Conservation (phyloP, 805 yeast species). For the Tanozyma kutaoensis region DNA sequence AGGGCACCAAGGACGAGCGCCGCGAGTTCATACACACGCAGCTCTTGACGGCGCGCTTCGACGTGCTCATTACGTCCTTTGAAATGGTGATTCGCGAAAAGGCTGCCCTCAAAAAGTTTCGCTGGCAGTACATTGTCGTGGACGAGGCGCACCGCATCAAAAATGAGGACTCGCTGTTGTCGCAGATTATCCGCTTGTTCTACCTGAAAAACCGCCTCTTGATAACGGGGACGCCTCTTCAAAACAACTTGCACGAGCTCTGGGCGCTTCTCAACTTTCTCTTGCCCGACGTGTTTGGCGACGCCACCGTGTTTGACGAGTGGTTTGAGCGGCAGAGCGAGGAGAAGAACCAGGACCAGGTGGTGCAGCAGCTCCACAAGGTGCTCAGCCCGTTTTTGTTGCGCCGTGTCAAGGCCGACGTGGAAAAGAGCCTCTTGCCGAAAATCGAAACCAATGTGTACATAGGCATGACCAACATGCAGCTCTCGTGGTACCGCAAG, state of each 20-base stretch:
- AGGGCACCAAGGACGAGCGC: conserved; percentile 65
- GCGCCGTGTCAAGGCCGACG: conserved; percentile 69
- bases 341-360: conserved; percentile 28
- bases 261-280: conserved; percentile 74
- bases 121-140: conserved; percentile 66
- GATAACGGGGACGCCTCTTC: conserved; percentile 76
- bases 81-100: conserved; percentile 72
- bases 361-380: conserved; percentile 60
- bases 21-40: conserved; percentile 35
- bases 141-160: conserved; percentile 81
- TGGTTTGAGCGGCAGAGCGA: conserved; percentile 41
- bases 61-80: conserved; percentile 58
- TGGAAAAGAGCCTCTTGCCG: conserved; percentile 67
- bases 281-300: conserved; percentile 68
- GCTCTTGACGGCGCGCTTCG: conserved; percentile 50
- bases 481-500: conserved; percentile 63
- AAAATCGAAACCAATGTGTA: conserved; percentile 64
- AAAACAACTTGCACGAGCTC: conserved; percentile 65
- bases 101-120: conserved; percentile 47
- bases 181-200: conserved; percentile 64
- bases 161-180: conserved; percentile 59
- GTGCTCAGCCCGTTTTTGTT: conserved; percentile 64
- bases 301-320: conserved; percentile 58
- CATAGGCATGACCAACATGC: conserved; percentile 70
- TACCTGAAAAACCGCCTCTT: conserved; percentile 56